Evolutionary conservation across 352 stramenopile genomes (phyloP), one percentile per base, ranked within the genome.

Genomic region (Globisporangium lucens): DNA sequence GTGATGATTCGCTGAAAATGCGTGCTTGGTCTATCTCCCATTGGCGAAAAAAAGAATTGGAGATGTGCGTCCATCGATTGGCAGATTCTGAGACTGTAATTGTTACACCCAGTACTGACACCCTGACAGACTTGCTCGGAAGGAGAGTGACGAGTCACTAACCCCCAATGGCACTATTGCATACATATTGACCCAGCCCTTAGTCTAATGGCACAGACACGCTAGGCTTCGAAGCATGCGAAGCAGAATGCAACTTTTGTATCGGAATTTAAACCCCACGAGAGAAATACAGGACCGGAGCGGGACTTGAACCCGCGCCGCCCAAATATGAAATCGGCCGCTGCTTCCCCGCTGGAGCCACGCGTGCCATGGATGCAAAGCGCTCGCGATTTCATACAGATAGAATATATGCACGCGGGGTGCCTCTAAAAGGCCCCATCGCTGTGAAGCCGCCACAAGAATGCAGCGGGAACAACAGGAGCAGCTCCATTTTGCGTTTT

Each of bases 201-300:
- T 95, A 95, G 86, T 89, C 87, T 90, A 92, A 95, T 93, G 56
- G 82, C 10, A 94, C 69, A 91, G 87, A 93, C 86, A 95, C 87
- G 89, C 69, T 74, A 75, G 82, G 82, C 87, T 95, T 95, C 87
- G 87, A 95, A 94, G 82, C 75, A 80, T 95, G 87, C 86, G 35
- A 33, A 65, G 27, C 10, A 2, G 24, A 33, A 57, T 61, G 57
- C 22, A 52, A 8, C 30, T 30, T 61, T 49, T 29, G 55, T 30
- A 56, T 46, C 17, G 20, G n/a, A 47, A 0, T 20, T 6, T 2
- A 75, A 17, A 70, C 35, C 13, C 17, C 51, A 24, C 9, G n/a
- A 56, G 43, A 56, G 22, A 20, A 15, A 65, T 35, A 71, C 69
- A 66, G 30, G 64, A 7, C 57, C 5, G 10, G 9, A 20, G 68